Evolutionary conservation across 345 rosid genomes (phyloP), one percentile per base, ranked within the genome.

Genomic region (Citropsis articulata): DNA sequence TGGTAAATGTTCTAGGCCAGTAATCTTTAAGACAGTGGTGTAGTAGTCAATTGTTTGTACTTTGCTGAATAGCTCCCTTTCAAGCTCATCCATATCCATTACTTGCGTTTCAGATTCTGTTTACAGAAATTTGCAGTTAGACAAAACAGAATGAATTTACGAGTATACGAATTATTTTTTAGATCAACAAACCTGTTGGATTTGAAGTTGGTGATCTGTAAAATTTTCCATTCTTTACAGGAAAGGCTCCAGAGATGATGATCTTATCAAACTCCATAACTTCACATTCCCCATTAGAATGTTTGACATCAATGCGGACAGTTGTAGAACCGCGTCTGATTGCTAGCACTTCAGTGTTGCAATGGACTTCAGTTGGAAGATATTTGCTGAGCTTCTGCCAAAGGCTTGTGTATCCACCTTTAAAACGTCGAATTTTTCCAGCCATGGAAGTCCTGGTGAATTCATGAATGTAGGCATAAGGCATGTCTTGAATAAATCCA

Each of bases 371-470:
- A 33, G 86, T 75, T 0, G 89, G 89, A 82, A 91, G 90, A 28
- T 85, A 84, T 28, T 81, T 71, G 38, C 80, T 66, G 55, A 91
- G 72, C 81, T 85, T 91, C 76, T 83, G 75, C 94, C 94, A 91
- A 4, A 91, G 82, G 50, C 86, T 84, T 55, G 81, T 82, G 57
- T 91, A 89, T 82, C 92, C 94, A 66, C 89, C 91, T 72, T 80
- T 89, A 66, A 91, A 85, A 30, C 92, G 91, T 21, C 87, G 75
- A 38, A 91, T 89, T 81, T 91, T 91, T 64, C 94, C 91, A 18
- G 94, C 94, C 92, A 91, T 91, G 67, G 92, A 89, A 66, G 92
- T 91, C 75, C 88, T 71, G 33, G 89, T 89, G 81, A 91, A 91
- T 81, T 91, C 94, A 64, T 91, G 94, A 56, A 91, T 69, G 75